These are phyloP conservation scores for Ruellia speciosa DNA, from an alignment of 305 asterid species.

Conservation along the genomic window DNA sequence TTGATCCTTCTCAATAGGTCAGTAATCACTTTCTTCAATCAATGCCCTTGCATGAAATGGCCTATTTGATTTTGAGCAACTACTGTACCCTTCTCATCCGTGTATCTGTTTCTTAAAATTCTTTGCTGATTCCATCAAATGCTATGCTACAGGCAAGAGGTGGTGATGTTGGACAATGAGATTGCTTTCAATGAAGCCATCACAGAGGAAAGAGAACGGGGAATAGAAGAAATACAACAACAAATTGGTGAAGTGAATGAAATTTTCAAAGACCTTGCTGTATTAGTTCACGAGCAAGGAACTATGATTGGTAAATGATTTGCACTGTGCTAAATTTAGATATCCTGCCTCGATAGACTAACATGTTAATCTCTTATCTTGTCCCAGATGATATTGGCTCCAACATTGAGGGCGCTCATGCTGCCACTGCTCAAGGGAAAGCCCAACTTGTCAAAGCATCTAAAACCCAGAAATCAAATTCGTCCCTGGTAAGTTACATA, in stretches of 20 bases:
- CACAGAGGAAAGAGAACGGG: constrained; percentile 88
- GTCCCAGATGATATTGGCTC: constrained; percentile 71
- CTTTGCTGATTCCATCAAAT: background rate
- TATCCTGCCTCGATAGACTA: constrained; percentile 14
- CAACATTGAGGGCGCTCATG: constrained; percentile 71
- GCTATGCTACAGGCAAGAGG: constrained; percentile 59
- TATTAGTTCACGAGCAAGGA: constrained; percentile 89
- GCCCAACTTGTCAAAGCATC: constrained; percentile 86
- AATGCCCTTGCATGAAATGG: too few species aligned
- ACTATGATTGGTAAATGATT: constrained; percentile 60
- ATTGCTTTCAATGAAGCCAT: constrained; percentile 81
- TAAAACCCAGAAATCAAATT: constrained; percentile 78
- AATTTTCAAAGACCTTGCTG: constrained; percentile 88
- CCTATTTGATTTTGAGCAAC: too few species aligned
- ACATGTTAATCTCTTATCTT: constrained; percentile 10
- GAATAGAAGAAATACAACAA: constrained; percentile 84
- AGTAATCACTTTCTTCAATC: too few species aligned
- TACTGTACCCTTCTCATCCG: too few species aligned
- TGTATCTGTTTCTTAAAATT: too few species aligned
- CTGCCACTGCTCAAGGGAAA: constrained; percentile 78
- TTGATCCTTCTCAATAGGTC: too few species aligned
- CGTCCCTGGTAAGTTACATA: constrained; percentile 32
- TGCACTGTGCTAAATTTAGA: constrained; percentile 13
- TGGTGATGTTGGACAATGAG: constrained; percentile 77
- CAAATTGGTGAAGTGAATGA: constrained; percentile 94